phyloP scores from a whole-genome alignment of 1,284 basidiomycete species.

The Fereydounia khargensis region DNA sequence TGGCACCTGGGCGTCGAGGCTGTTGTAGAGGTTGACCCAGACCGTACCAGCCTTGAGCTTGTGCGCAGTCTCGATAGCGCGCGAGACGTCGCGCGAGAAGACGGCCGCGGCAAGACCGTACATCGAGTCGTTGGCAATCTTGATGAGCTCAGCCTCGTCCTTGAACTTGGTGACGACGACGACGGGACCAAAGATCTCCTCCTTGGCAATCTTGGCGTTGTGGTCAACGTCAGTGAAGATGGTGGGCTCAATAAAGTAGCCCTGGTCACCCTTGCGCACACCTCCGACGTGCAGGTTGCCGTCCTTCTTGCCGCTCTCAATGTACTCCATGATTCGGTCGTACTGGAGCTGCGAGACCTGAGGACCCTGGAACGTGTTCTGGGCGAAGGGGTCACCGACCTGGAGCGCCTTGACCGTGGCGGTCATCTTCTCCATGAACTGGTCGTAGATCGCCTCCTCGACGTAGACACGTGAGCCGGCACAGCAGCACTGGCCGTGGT shows the following conservation, averaged over 20 bases:
- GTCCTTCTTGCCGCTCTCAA: constrained; percentile 82
- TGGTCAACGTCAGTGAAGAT: constrained; percentile 68
- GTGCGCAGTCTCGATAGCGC: constrained; percentile 73
- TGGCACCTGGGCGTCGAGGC: constrained; percentile 26
- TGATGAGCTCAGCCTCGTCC: constrained; percentile 66
- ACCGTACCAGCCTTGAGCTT: constrained; percentile 78
- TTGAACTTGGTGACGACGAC: constrained; percentile 64
- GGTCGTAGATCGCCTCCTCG: constrained; percentile 66
- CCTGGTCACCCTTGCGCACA: constrained; percentile 65
- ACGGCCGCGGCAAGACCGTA: constrained; percentile 85
- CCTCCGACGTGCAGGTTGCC: constrained; percentile 73
- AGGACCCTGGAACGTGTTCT: constrained; percentile 76
- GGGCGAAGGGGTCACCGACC: constrained; percentile 77
- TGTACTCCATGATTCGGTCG: constrained; percentile 87
- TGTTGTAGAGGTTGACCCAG: constrained; percentile 67
- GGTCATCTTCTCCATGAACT: constrained; percentile 66
- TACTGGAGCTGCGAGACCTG: constrained; percentile 76
- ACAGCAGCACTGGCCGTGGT: constrained; percentile 65
- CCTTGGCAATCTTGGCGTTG: constrained; percentile 66
- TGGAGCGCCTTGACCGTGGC: constrained; percentile 63
- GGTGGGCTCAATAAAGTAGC: constrained; percentile 61
- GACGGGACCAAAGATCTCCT: constrained; percentile 74
- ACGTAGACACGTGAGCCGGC: constrained; percentile 74
- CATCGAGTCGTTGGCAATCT: constrained; percentile 73
- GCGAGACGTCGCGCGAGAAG: constrained; percentile 75